phyloP scores from a whole-genome alignment of 2,329 filamentous ascomycete species.

The Fusarium illudens region DNA sequence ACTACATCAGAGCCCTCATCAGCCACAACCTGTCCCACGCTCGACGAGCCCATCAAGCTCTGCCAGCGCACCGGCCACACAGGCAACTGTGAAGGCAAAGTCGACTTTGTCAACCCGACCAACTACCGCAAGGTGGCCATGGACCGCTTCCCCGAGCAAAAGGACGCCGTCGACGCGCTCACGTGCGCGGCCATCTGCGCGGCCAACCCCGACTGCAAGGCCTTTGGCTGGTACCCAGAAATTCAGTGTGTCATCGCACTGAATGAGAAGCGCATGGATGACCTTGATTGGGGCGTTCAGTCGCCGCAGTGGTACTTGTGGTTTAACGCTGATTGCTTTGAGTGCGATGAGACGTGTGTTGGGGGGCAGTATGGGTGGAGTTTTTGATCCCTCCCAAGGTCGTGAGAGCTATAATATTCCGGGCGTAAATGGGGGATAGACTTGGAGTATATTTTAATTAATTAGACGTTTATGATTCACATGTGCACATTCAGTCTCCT shows the following conservation, averaged over 20 bases:
- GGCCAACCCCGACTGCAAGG: not conserved
- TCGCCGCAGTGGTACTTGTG: not conserved
- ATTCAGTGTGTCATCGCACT: not conserved
- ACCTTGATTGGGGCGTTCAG: not conserved
- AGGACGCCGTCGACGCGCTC: not conserved
- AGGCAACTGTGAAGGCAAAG: not conserved
- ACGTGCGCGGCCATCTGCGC: not conserved
- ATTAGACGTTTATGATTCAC: too few relatives aligned
- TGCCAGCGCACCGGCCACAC: not conserved
- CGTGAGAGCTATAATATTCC: too few relatives aligned
- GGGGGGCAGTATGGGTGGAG: not conserved
- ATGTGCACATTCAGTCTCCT: too few relatives aligned
- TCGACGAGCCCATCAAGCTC: not conserved
- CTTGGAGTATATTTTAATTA: not conserved
- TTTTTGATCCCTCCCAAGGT: too few relatives aligned
- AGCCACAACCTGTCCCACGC: not conserved
- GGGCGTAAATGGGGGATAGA: not conserved
- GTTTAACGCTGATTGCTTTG: not conserved
- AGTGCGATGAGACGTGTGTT: not conserved
- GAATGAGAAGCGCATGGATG: not conserved
- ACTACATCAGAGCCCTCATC: not conserved
- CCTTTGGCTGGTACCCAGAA: not conserved
- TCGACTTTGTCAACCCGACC: not conserved
- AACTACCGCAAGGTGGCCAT: not conserved
- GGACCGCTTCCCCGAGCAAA: not conserved